Percentiles rank a stretch among this genome's conserved stretches.
Conservation (phyloP, 2,329 filamentous ascomycete species). For the Tolypocladium tundrense region DNA sequence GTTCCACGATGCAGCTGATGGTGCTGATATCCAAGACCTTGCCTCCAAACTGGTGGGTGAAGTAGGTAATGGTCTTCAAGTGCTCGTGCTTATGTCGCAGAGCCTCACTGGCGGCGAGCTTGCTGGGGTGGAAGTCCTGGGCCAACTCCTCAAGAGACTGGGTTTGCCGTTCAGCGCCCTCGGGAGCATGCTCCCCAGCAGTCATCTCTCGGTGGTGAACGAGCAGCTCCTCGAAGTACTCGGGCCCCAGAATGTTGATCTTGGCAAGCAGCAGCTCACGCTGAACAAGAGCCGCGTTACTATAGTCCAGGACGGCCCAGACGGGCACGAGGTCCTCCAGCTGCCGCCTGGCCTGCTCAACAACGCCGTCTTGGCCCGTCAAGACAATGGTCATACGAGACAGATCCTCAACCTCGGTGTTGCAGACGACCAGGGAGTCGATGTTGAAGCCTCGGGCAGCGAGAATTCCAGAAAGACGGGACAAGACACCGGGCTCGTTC, state of each 20-base stretch:
- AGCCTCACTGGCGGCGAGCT: constrained; percentile 76
- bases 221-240: constrained; percentile 96
- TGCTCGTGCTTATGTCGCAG: constrained; percentile 96
- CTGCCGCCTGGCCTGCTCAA: constrained; percentile 92
- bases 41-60: constrained; percentile 94
- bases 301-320: constrained; percentile 97
- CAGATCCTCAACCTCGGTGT: constrained; percentile 91
- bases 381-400: constrained; percentile 99
- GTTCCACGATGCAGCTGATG: constrained; percentile 95
- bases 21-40: constrained; percentile 98
- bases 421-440: constrained; percentile 94
- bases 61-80: constrained; percentile 88
- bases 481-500: constrained; percentile 96
- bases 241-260: constrained; percentile 89
- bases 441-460: constrained; percentile 98
- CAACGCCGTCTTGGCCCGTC: constrained; percentile 89
- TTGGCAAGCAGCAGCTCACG: constrained; percentile 92
- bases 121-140: constrained; percentile 80
- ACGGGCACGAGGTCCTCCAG: constrained; percentile 95
- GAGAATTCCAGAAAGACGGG: constrained; percentile 89
- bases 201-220: constrained; percentile 89
- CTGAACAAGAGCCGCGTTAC: constrained; percentile 83
- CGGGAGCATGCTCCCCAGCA: constrained; percentile 26
- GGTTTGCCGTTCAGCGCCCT: constrained; percentile 22
- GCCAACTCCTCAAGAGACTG: constrained; percentile 35